These are phyloP conservation scores for Candida golubevii DNA, from an alignment of 805 yeast genomes.

Conservation along the genomic window DNA sequence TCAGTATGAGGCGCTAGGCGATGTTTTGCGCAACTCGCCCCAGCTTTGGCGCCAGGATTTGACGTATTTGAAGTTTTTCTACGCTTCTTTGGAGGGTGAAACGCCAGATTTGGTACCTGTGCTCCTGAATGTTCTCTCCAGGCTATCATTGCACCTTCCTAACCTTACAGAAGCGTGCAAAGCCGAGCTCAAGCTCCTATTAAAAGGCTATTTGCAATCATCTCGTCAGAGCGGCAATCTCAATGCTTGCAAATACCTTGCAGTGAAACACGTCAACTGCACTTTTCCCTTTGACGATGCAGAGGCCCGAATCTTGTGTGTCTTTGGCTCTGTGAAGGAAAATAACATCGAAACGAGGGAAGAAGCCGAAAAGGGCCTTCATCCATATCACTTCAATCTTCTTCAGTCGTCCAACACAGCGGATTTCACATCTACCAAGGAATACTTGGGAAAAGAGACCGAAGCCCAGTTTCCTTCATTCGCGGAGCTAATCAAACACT, in stretches of 20 bases:
- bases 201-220: slow-evolving; percentile 29
- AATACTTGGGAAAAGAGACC: slow-evolving; percentile 40
- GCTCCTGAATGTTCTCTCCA: slow-evolving; percentile 67
- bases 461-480: slow-evolving; percentile 54
- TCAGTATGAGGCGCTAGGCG: slow-evolving; percentile 78
- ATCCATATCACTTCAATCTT: slow-evolving; percentile 75
- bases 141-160: slow-evolving; percentile 48
- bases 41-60: slow-evolving; percentile 41
- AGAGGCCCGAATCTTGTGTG: slow-evolving; percentile 61
- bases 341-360: slow-evolving; percentile 73
- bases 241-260: slow-evolving; percentile 52
- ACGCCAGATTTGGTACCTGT: slow-evolving; percentile 56
- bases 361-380: slow-evolving; percentile 74
- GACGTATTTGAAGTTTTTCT: slow-evolving; percentile 57
- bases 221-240: slow-evolving; percentile 1
- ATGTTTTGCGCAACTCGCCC: slow-evolving; percentile 49
- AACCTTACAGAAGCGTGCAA: slow-evolving; percentile 37
- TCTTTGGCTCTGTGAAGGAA: slow-evolving; percentile 54
- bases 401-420: slow-evolving; percentile 40
- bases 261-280: slow-evolving; percentile 60
- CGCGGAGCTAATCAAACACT: slow-evolving; percentile 18
- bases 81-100: slow-evolving; percentile 67
- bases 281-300: slow-evolving; percentile 65
- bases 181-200: slow-evolving; percentile 34
- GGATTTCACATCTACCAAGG: slow-evolving; percentile 40